Conservation (phyloP, 2,329 filamentous ascomycete species). For the Beauveria sp. region DNA sequence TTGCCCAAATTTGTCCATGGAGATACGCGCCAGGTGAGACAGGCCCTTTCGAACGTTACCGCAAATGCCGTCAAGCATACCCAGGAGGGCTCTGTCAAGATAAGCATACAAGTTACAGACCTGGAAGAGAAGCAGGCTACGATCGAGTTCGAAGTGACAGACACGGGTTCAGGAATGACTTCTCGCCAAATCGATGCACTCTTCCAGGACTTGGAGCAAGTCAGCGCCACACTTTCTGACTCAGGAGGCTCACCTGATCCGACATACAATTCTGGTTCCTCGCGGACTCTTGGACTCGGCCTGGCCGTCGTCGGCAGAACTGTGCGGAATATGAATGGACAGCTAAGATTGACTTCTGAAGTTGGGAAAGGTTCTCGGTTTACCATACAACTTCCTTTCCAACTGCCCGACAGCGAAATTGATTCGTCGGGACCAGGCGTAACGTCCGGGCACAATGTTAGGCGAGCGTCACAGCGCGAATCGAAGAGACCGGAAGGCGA, state of each 20-base stretch:
- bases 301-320: slow-evolving; percentile 83
- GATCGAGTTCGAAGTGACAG: slow-evolving; percentile 67
- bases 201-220: slow-evolving; percentile 53
- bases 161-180: slow-evolving; percentile 69
- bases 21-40: slow-evolving; percentile 71
- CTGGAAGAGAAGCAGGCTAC: slow-evolving; percentile 46
- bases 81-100: slow-evolving; percentile 53
- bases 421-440: not conserved
- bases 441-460: not conserved
- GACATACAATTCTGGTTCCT: slow-evolving; percentile 23
- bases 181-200: slow-evolving; percentile 48
- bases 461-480: slow-evolving; percentile 16
- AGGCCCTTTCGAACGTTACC: slow-evolving; percentile 73
- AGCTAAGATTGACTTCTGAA: slow-evolving; percentile 76
- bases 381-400: slow-evolving; percentile 70
- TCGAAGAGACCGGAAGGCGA: slow-evolving; percentile 36
- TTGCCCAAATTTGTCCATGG: slow-evolving; percentile 67
- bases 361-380: slow-evolving; percentile 77
- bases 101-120: slow-evolving; percentile 61
- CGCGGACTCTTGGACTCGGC: slow-evolving; percentile 63
- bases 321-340: slow-evolving; percentile 84
- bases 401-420: slow-evolving; percentile 40
- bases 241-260: not conserved
- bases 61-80: slow-evolving; percentile 84
- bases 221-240: slow-evolving; percentile 35